phyloP scores from a whole-genome alignment of 306 rosid species.

The Prinsepia uniflora region DNA sequence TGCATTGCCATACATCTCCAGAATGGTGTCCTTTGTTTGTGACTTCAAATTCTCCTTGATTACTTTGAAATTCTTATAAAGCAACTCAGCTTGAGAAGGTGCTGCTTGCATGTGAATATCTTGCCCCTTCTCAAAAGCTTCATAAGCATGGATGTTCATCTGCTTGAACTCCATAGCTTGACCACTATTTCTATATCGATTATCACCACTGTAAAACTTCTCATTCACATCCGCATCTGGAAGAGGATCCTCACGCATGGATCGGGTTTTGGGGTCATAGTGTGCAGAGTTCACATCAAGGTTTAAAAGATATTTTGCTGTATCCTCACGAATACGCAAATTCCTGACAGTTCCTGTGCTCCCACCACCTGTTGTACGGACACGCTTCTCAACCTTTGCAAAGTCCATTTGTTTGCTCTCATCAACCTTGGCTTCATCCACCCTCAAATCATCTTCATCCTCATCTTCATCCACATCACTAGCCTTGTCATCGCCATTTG shows the following conservation, averaged over 20 bases:
- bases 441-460: conserved; percentile 50
- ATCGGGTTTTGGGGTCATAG: conserved; percentile 63
- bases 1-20: conserved; percentile 69
- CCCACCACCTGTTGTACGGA: conserved; percentile 68
- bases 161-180: conserved; percentile 69
- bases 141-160: conserved; percentile 57
- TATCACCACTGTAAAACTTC: conserved; percentile 60
- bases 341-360: conserved; percentile 72
- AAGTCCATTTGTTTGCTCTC: conserved; percentile 72
- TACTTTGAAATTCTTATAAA: conserved; percentile 55
- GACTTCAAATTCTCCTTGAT: conserved; percentile 57
- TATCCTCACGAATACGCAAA: conserved; percentile 62
- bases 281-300: conserved; percentile 60
- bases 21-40: conserved; percentile 51
- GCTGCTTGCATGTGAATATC: conserved; percentile 77
- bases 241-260: conserved; percentile 75
- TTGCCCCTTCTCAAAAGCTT: conserved; percentile 71
- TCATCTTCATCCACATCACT: conserved; percentile 48
- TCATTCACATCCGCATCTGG: conserved; percentile 69
- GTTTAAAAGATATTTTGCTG: conserved; percentile 59
- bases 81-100: conserved; percentile 73
- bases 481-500: conserved; percentile 30
- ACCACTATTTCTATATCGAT: conserved; percentile 55
- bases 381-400: conserved; percentile 78
- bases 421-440: conserved; percentile 76